Evolutionary conservation across 352 stramenopile species (phyloP), one percentile per base, ranked within the genome.

Genomic region (Globisporangium lucens): DNA sequence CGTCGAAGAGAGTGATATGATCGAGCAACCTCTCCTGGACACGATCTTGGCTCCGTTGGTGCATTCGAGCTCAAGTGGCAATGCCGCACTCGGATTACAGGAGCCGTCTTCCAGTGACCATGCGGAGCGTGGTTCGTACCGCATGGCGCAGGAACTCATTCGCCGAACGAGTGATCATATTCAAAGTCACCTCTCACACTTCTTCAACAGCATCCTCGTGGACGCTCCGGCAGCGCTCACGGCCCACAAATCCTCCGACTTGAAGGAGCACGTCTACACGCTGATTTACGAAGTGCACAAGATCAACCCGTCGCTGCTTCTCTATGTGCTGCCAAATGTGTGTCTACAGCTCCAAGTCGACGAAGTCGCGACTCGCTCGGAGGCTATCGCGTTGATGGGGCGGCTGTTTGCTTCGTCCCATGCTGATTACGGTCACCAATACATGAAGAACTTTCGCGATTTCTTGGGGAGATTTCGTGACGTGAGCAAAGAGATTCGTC

Each of bases 301-400:
- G 62, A 78, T 94, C n/a, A 78, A 82, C 15, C 76, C 89, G n/a
- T 82, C 79, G 17, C 65, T 95, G 17, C 57, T 96, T 56, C 63
- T 93, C 9, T 89, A 92, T 61, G 87, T 96, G 35, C 74, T 96
- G 22, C 89, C 89, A n/a, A 95, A 91, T 56, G 81, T 96, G 35
- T 95, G 85, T 35, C 73, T 93, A 24, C 87, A 96, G 60, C 82
- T 96, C 13, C 85, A 96, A 75, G 87, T 94, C 27, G 89, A 96
- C 63, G 86, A 94, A 65, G 75, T 96, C 15, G 81, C 84, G 8
- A 94, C 80, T n/a, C 83, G 89, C 9, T 90, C 85, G 2, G 79
- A 92, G 20, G 86, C 87, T 0, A 82, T 96, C 43, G 76, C 82
- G 38, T 59, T 95, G 0, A 87, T 96, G 75, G 87, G 84, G 0